These are phyloP conservation scores for Colletotrichum scovillei DNA, from an alignment of 2,329 filamentous ascomycete species.

Conservation along the genomic window DNA sequence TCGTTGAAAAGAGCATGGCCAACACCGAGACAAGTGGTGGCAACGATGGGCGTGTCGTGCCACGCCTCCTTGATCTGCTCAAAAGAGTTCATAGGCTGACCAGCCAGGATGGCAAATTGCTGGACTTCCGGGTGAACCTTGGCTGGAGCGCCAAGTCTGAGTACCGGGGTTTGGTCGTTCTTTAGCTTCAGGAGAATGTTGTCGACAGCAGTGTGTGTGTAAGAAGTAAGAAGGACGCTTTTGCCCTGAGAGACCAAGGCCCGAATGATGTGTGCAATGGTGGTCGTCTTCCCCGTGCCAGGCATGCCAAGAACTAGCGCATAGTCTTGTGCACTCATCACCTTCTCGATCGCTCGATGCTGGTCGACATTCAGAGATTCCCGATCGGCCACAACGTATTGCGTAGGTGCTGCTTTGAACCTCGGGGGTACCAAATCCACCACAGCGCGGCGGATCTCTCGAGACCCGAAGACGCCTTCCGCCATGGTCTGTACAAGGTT, in stretches of 20 bases:
- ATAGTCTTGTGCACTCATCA: conserved; percentile 96
- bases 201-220: conserved; percentile 97
- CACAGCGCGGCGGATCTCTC: conserved; percentile 81
- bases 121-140: conserved; percentile 92
- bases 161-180: conserved; percentile 78
- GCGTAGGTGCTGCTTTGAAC: conserved; percentile 76
- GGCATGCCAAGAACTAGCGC: conserved; percentile 98
- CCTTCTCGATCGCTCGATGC: conserved; percentile 86
- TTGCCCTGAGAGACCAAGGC: conserved; percentile 90
- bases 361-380: conserved; percentile 88
- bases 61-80: conserved; percentile 87
- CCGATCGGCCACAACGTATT: conserved; percentile 71
- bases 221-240: conserved; percentile 91
- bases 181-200: conserved; percentile 96
- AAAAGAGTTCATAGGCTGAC: conserved; percentile 78
- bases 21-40: conserved; percentile 93
- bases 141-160: conserved; percentile 85
- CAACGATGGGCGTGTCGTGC: conserved; percentile 88
- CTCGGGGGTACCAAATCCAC: conserved; percentile 79
- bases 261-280: conserved; percentile 96
- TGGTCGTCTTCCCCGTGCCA: conserved; percentile 97
- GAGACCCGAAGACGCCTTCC: conserved; percentile 76
- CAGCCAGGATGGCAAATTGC: conserved; percentile 84
- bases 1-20: conserved; percentile 90
- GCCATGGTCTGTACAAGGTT: conserved; percentile 95